Evolutionary conservation across 2,329 filamentous ascomycete genomes (phyloP).

Genomic region (Leptosphaerulina australis): DNA sequence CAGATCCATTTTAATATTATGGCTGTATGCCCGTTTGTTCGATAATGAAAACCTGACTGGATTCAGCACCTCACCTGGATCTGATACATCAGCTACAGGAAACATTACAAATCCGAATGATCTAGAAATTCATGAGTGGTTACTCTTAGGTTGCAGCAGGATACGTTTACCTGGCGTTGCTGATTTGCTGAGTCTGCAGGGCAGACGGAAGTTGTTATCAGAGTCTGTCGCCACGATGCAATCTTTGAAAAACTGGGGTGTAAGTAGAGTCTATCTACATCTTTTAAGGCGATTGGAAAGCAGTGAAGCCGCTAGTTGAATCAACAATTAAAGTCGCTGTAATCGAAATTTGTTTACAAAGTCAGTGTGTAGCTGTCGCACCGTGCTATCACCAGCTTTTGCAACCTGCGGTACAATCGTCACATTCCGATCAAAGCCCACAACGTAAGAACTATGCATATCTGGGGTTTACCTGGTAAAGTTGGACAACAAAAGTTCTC

Average conservation of each 20-base stretch:
- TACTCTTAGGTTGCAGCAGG: background rate
- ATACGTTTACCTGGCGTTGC: background rate
- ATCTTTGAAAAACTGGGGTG: conserved; percentile 1
- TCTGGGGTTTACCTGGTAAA: no score
- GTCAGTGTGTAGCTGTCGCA: no score
- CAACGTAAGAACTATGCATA: no score
- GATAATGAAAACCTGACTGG: background rate
- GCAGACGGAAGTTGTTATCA: background rate
- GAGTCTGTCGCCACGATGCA: background rate
- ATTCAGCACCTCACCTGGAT: background rate
- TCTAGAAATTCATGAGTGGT: background rate
- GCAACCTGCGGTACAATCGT: no score
- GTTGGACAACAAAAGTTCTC: no score
- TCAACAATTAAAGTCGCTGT: background rate
- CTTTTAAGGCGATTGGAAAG: background rate
- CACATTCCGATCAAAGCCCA: no score
- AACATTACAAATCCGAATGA: background rate
- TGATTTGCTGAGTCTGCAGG: background rate
- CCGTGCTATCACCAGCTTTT: no score
- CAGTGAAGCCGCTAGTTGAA: background rate
- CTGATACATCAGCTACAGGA: no score
- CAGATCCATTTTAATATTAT: background rate
- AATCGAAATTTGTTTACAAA: background rate
- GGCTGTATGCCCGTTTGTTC: background rate
- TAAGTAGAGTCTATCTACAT: background rate